Evolutionary conservation across 257 asterid species (phyloP).

Genomic region (Nicotiana otophora): DNA sequence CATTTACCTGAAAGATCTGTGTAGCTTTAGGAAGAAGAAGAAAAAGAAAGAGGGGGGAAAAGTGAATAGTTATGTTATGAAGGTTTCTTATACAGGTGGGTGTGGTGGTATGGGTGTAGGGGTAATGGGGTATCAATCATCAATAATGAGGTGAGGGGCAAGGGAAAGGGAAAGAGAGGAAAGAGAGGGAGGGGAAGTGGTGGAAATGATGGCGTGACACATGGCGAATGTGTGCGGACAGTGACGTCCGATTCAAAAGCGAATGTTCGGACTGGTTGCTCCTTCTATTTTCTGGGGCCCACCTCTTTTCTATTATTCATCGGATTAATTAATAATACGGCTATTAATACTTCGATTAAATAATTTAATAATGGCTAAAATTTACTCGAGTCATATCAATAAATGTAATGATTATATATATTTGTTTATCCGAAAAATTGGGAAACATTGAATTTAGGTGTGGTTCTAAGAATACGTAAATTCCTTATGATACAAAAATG

Average conservation of each 20-base stretch:
- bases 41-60: background rate
- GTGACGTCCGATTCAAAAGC: slow-evolving; percentile 16
- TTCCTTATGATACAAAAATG: too few relatives aligned
- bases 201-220: slow-evolving; percentile 10
- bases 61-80: background rate
- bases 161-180: background rate
- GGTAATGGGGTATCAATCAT: background rate
- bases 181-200: background rate
- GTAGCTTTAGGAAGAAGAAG: background rate
- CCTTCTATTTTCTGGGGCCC: background rate
- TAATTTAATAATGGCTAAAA: too few relatives aligned
- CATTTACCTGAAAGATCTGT: background rate
- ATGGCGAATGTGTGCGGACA: background rate
- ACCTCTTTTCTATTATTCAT: background rate
- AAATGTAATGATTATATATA: too few relatives aligned
- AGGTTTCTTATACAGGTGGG: background rate
- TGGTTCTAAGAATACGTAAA: too few relatives aligned
- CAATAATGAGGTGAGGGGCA: background rate
- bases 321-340: background rate
- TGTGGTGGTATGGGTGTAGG: background rate
- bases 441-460: too few relatives aligned
- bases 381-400: too few relatives aligned
- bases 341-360: background rate
- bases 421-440: too few relatives aligned
- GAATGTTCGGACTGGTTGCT: background rate